Percentiles rank a stretch among this genome's conserved stretches.
phyloP scores from a whole-genome alignment of 2,329 filamentous ascomycete species.

The Aspergillus awamori region DNA sequence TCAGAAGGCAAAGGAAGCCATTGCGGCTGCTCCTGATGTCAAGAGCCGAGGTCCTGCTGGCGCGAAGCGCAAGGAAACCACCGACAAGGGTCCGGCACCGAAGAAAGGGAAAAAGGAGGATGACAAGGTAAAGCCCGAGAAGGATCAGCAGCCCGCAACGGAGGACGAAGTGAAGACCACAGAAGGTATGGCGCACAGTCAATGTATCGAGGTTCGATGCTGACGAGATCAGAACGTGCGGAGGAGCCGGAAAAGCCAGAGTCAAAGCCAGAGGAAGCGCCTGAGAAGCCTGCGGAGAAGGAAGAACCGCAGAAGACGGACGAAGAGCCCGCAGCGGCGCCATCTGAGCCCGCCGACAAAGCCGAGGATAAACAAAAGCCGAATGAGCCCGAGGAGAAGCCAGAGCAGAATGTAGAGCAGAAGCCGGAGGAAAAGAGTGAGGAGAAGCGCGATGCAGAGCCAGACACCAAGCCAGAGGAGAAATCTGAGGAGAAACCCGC shows the following conservation, averaged over 20 bases:
- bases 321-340: conserved; percentile 3
- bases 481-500: conserved; percentile 19
- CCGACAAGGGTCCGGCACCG: conserved; percentile 27
- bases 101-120: conserved; percentile 46
- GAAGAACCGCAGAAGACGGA: conserved; percentile 17
- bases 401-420: conserved; percentile 8
- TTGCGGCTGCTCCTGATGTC: conserved; percentile 35
- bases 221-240: not conserved
- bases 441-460: conserved; percentile 18
- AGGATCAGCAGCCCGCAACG: conserved; percentile 13
- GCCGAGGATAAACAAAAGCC: not conserved
- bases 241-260: conserved; percentile 1
- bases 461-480: conserved; percentile 14
- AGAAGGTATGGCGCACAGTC: conserved; percentile 6
- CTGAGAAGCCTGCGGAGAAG: conserved; percentile 22
- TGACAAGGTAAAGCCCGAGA: conserved; percentile 14
- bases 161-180: conserved; percentile 17
- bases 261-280: conserved; percentile 1
- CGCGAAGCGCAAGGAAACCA: conserved; percentile 45
- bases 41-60: conserved; percentile 32
- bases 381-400: conserved; percentile 9
- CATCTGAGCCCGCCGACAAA: conserved; percentile 4
- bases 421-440: conserved; percentile 14
- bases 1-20: conserved; percentile 48
- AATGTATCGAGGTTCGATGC: not conserved